Conservation (phyloP, 129 eudicot species). For the Saussurea involucrata region DNA sequence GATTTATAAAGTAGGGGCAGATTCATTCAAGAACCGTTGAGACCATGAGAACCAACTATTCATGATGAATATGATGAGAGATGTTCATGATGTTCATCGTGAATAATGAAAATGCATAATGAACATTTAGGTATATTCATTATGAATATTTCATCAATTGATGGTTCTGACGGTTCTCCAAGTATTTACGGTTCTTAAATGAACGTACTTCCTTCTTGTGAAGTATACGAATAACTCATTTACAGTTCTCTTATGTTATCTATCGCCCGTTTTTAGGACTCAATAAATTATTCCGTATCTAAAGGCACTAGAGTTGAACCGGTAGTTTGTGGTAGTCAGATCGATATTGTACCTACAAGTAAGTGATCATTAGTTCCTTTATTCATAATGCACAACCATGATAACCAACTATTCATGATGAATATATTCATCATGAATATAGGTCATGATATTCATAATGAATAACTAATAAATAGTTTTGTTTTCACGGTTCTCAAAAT, state of each 20-base stretch:
- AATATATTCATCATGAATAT: background rate
- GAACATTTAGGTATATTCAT: too few relatives aligned
- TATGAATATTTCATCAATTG: background rate
- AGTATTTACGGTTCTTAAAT: background rate
- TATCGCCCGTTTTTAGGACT: slow-evolving; percentile 34
- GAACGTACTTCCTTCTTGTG: background rate
- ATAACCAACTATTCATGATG: background rate
- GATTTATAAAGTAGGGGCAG: background rate
- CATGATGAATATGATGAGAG: background rate
- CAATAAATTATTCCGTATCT: slow-evolving; percentile 20
- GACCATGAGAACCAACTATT: background rate
- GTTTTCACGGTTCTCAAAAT: background rate
- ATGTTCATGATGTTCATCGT: too few relatives aligned
- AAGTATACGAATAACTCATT: background rate
- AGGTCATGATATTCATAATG: background rate
- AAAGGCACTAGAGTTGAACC: slow-evolving; percentile 26
- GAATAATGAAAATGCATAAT: background rate
- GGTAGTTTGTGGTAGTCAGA: slow-evolving; percentile 18
- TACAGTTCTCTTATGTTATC: background rate
- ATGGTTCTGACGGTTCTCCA: background rate
- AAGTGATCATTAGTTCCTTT: slow-evolving; percentile 24
- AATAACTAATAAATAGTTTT: background rate
- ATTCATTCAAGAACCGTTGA: background rate
- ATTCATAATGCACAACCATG: background rate
- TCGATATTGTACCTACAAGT: slow-evolving; percentile 40